Conservation (phyloP, 225 moss, liverwort and hornwort species). For the Lunularia cruciata region DNA sequence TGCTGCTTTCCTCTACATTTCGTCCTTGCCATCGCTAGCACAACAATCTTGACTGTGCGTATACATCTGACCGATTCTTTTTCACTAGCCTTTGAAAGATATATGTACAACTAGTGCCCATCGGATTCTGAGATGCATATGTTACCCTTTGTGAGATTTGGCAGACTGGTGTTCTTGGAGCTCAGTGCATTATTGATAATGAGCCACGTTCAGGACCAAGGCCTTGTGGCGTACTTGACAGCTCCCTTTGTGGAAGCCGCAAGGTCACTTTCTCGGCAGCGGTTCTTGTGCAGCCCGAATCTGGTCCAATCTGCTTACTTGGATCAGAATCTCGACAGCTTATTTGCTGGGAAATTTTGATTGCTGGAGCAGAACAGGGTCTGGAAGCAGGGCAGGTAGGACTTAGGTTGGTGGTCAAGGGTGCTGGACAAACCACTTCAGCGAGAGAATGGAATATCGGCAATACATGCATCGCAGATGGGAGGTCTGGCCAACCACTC, state of each 20-base stretch:
- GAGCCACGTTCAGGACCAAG: conserved; percentile 88
- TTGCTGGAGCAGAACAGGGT: conserved; percentile 78
- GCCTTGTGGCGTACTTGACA: conserved; percentile 71
- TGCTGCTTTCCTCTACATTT: background rate
- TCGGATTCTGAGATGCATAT: too few relatives aligned
- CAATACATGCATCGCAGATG: conserved; percentile 47
- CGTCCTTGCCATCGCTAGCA: background rate
- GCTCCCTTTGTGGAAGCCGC: conserved; percentile 73
- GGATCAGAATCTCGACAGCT: conserved; percentile 69
- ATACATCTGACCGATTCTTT: too few relatives aligned
- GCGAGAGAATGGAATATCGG: conserved; percentile 91
- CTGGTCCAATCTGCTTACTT: conserved; percentile 85
- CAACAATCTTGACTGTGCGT: too few relatives aligned
- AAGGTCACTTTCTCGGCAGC: conserved; percentile 93
- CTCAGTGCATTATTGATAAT: conserved; percentile 90
- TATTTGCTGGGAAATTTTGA: conserved; percentile 72
- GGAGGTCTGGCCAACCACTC: conserved; percentile 10
- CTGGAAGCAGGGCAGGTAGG: conserved; percentile 78
- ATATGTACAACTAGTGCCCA: too few relatives aligned
- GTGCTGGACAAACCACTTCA: conserved; percentile 85
- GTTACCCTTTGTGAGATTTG: background rate
- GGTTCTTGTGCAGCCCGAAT: conserved; percentile 91
- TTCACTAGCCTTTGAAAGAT: too few relatives aligned
- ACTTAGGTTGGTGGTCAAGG: conserved; percentile 65
- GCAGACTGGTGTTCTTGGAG: conserved; percentile 91